Evolutionary conservation across 768 basidiomycete species (phyloP).

Genomic region (Leccinum truebloodii): DNA sequence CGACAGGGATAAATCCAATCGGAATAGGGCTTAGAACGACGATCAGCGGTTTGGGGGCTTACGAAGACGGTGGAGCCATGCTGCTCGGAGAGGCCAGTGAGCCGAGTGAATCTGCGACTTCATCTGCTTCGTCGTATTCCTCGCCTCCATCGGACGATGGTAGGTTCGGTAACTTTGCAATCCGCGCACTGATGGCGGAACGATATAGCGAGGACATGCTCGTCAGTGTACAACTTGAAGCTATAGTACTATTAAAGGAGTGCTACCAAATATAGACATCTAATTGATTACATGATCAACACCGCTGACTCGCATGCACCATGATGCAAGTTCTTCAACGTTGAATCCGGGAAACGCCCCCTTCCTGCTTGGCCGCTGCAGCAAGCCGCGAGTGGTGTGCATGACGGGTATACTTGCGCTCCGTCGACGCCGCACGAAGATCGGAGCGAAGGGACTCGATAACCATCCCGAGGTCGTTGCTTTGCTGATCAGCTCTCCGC

Average conservation of each 20-base stretch:
- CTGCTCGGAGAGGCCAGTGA: slow-evolving; percentile 50
- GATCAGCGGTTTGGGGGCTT: slow-evolving; percentile 33
- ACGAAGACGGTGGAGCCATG: slow-evolving; percentile 65
- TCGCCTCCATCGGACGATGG: slow-evolving; percentile 47
- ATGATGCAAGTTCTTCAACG: background rate
- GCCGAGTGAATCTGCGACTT: slow-evolving; percentile 58
- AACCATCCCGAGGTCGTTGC: background rate
- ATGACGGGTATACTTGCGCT: no score
- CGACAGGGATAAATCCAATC: slow-evolving; percentile 14
- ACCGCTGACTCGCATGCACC: no score
- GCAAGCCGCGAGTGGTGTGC: background rate
- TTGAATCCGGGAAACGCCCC: background rate
- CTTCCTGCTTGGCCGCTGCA: background rate
- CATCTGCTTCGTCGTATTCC: slow-evolving; percentile 42
- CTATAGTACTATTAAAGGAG: background rate
- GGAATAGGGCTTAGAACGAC: slow-evolving; percentile 6
- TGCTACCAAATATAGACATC: background rate
- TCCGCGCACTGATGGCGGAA: slow-evolving; percentile 72
- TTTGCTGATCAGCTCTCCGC: background rate
- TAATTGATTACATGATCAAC: slow-evolving; percentile 5
- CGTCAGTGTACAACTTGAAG: background rate
- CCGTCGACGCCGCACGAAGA: background rate
- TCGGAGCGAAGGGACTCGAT: slow-evolving; percentile 8
- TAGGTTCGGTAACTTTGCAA: slow-evolving; percentile 71
- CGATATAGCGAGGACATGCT: slow-evolving; percentile 73